Conservation (phyloP, 208 protist species). For the Crithidia sp. region DNA sequence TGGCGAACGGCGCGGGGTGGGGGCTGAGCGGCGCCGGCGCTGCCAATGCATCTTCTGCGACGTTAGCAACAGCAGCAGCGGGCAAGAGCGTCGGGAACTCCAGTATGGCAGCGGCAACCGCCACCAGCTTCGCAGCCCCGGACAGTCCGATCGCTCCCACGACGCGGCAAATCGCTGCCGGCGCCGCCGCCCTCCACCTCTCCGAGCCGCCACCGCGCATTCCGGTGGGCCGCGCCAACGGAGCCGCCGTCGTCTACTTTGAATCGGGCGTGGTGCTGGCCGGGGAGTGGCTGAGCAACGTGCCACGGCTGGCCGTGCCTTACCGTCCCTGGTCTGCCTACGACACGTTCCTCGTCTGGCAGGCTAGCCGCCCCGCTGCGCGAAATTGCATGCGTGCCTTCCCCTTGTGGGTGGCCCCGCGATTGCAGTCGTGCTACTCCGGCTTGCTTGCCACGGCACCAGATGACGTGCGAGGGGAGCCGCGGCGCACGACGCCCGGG, state of each 20-base stretch:
- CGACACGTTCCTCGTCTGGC: conserved; percentile 48
- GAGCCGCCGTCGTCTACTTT: conserved; percentile 56
- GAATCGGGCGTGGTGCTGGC: conserved; percentile 64
- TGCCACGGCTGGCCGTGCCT: conserved; percentile 59
- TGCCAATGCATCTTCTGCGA: too few species aligned
- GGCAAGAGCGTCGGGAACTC: neutral
- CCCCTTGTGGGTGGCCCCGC: conserved; percentile 19
- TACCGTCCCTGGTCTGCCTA: conserved; percentile 61
- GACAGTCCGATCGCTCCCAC: conserved; percentile 11
- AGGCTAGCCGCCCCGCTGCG: conserved; percentile 16
- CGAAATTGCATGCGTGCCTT: conserved; percentile 22
- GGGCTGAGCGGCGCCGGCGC: too few species aligned
- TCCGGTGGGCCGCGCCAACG: conserved; percentile 43
- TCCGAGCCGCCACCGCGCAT: conserved; percentile 20
- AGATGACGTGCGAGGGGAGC: conserved; percentile 31
- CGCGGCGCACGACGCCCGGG: neutral
- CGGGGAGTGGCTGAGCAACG: conserved; percentile 63
- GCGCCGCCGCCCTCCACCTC: conserved; percentile 24
- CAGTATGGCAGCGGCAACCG: neutral
- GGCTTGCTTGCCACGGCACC: conserved; percentile 7
- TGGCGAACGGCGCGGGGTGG: neutral
- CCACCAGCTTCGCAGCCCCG: neutral
- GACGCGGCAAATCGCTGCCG: conserved; percentile 12
- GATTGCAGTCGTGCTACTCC: conserved; percentile 35
- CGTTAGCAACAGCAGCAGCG: conserved; percentile 10